A percentile compares a stretch with the other conserved stretches of the same genome.
These are phyloP conservation scores for Chloropicon primus DNA, from an alignment of 139 green algal genomes.

Conservation along the genomic window DNA sequence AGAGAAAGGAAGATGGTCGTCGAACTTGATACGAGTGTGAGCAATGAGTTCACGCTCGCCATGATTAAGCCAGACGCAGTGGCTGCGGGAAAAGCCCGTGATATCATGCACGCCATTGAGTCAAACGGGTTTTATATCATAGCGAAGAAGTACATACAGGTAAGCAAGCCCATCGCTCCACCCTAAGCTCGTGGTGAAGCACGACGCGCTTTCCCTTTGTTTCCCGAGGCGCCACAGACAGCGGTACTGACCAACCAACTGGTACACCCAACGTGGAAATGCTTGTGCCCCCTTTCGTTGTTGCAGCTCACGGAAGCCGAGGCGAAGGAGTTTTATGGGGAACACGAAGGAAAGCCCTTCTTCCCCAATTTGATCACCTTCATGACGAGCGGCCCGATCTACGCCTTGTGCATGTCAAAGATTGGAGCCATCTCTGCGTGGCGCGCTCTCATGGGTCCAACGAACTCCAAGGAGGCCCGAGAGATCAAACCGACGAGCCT, in stretches of 20 bases:
- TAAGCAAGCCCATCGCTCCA: not conserved
- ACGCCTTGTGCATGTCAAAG: conserved; percentile 50
- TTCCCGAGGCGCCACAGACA: too few relatives aligned
- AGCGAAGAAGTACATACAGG: not conserved
- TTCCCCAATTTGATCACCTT: conserved; percentile 50
- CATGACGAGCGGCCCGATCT: conserved; percentile 60
- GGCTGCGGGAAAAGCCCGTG: conserved; percentile 24
- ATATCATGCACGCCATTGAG: conserved; percentile 60
- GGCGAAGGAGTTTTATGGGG: conserved; percentile 67
- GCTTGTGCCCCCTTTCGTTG: too few relatives aligned
- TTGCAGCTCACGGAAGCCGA: conserved; percentile 35
- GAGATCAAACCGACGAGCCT: conserved; percentile 38
- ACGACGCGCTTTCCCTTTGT: too few relatives aligned
- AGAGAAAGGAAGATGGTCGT: not conserved
- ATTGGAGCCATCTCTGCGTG: conserved; percentile 45
- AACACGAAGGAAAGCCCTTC: conserved; percentile 63
- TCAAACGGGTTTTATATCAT: conserved; percentile 55
- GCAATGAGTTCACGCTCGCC: conserved; percentile 35
- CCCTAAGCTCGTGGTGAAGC: too few relatives aligned
- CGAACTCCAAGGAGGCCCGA: conserved; percentile 42
- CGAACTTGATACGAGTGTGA: not conserved
- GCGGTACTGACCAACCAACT: too few relatives aligned
- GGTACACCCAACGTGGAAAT: too few relatives aligned
- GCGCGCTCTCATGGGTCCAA: conserved; percentile 60
- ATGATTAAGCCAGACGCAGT: conserved; percentile 67